Percentiles rank a stretch among this genome's conserved stretches.
These are phyloP conservation scores for Zalaria obscura DNA, from an alignment of 2,329 filamentous ascomycete species.

Conservation along the genomic window DNA sequence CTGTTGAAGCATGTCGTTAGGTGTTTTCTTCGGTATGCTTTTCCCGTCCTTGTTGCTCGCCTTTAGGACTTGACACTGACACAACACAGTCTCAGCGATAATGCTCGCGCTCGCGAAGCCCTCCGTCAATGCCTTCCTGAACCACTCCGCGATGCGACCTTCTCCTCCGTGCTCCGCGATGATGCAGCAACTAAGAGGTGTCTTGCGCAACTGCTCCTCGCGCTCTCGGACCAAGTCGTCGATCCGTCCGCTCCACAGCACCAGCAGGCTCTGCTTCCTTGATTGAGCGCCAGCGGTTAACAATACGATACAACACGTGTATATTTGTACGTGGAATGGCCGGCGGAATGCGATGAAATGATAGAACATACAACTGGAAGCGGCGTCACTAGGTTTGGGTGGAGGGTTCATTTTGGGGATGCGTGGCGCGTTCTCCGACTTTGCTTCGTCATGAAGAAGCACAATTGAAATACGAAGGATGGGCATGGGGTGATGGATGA, in stretches of 20 bases:
- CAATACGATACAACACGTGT: no score
- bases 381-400: no score
- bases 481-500: no score
- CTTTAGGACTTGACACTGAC: constrained; percentile 1
- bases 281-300: no score
- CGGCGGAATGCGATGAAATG: no score
- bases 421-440: no score
- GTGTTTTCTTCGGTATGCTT: constrained; percentile 76
- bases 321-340: no score
- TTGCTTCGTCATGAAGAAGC: no score
- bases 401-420: no score
- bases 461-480: no score
- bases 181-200: constrained; percentile 96
- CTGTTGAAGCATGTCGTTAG: constrained; percentile 94
- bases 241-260: constrained; percentile 4
- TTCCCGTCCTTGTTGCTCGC: background rate
- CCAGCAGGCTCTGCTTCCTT: constrained; percentile 2
- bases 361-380: no score
- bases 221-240: constrained; percentile 57
- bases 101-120: constrained; percentile 86
- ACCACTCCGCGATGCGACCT: constrained; percentile 95
- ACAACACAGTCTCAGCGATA: constrained; percentile 66
- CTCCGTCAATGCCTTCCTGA: constrained; percentile 92
- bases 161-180: constrained; percentile 88
- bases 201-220: constrained; percentile 91